phyloP scores from a whole-genome alignment of 2,329 filamentous ascomycete genomes.

The Xylariaceae sp. region DNA sequence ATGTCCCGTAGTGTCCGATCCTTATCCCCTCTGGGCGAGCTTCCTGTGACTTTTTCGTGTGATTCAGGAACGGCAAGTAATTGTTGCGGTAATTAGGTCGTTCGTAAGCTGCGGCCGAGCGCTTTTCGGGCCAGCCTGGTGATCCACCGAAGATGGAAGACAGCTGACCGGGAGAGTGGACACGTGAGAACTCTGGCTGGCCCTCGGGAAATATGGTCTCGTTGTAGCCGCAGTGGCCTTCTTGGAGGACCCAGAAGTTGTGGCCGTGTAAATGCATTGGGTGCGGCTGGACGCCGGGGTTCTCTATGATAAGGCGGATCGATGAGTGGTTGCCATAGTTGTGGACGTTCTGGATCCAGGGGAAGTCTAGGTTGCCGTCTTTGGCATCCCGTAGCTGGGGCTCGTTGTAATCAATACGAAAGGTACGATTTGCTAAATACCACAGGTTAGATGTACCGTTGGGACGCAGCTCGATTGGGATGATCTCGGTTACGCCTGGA shows the following conservation, averaged over 20 bases:
- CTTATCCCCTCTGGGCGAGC: neutral
- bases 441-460: constrained; percentile 25
- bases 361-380: constrained; percentile 16
- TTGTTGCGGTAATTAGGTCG: neutral
- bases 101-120: neutral
- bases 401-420: constrained; percentile 26
- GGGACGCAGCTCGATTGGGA: constrained; percentile 20
- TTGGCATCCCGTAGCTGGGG: constrained; percentile 26
- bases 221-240: constrained; percentile 30
- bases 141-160: constrained; percentile 9
- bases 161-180: constrained; percentile 15
- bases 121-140: neutral
- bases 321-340: constrained; percentile 29
- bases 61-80: neutral
- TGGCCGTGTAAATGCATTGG: constrained; percentile 56
- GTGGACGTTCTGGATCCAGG: constrained; percentile 21
- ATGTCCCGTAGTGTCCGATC: constrained; percentile 19
- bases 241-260: constrained; percentile 48
- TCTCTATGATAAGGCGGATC: constrained; percentile 37
- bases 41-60: neutral
- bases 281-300: constrained; percentile 38
- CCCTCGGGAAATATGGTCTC: constrained; percentile 17
- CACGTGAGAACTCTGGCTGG: constrained; percentile 5
- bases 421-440: constrained; percentile 24
- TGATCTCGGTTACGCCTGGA: constrained; percentile 16